Percentiles rank a stretch among this genome's conserved stretches.
These are phyloP conservation scores for Podaxis sp. DNA, from an alignment of 768 basidiomycete species.

Conservation along the genomic window DNA sequence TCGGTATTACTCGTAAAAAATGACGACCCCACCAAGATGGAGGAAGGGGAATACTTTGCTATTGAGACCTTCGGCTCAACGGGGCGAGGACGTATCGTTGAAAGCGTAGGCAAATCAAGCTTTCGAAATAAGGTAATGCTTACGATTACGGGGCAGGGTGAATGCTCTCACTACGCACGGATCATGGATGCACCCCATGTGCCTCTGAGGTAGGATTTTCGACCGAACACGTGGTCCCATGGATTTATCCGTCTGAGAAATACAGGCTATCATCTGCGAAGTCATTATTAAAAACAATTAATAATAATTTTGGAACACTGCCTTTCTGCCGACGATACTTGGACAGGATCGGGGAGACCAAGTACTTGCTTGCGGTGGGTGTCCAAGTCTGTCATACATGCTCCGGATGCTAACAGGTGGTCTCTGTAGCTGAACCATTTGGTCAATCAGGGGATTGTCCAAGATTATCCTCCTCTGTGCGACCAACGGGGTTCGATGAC, in stretches of 20 bases:
- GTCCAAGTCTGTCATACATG: neutral
- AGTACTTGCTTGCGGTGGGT: slow-evolving; percentile 86
- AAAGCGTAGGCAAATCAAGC: slow-evolving; percentile 51
- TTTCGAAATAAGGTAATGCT: neutral
- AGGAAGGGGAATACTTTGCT: slow-evolving; percentile 98
- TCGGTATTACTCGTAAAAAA: slow-evolving; percentile 88
- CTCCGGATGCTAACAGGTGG: neutral
- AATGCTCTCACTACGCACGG: slow-evolving; percentile 91
- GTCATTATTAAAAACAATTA: slow-evolving; percentile 82
- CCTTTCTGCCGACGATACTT: slow-evolving; percentile 96
- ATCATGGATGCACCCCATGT: slow-evolving; percentile 68
- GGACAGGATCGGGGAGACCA: slow-evolving; percentile 89
- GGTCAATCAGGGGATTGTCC: slow-evolving; percentile 84
- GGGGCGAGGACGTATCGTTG: slow-evolving; percentile 84
- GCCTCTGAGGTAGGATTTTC: slow-evolving; percentile 61
- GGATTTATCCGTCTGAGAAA: slow-evolving; percentile 1
- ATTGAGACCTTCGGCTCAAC: slow-evolving; percentile 99
- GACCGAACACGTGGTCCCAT: neutral
- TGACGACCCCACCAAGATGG: slow-evolving; percentile 93
- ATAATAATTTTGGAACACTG: slow-evolving; percentile 90
- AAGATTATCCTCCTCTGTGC: slow-evolving; percentile 89
- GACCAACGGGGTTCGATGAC: slow-evolving; percentile 89
- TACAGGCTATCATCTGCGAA: slow-evolving; percentile 80
- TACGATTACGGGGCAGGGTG: slow-evolving; percentile 55
- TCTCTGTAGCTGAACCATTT: slow-evolving; percentile 76